A percentile compares a stretch with the other conserved stretches of the same genome.
Conservation (phyloP, 805 yeast species). For the Schwanniomyces polymorphus region DNA sequence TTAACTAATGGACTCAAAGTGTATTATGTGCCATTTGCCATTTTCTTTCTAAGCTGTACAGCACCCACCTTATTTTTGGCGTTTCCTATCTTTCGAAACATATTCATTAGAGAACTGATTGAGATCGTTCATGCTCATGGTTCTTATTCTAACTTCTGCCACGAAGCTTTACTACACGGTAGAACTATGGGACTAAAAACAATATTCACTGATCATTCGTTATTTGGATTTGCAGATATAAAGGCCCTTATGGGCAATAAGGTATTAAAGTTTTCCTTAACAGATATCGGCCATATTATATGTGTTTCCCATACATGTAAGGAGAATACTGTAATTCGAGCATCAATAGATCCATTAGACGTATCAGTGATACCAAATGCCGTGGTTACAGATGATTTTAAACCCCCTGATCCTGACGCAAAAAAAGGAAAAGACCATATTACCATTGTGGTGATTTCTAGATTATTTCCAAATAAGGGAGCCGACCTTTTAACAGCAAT, state of each 20-base stretch:
- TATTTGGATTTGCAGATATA: conserved; percentile 90
- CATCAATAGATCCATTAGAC: conserved; percentile 70
- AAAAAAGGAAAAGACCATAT: conserved; percentile 30
- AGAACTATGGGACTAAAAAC: conserved; percentile 90
- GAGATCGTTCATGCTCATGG: conserved; percentile 97
- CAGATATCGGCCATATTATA: conserved; percentile 89
- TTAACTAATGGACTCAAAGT: conserved; percentile 91
- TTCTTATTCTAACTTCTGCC: conserved; percentile 80
- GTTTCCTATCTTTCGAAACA: conserved; percentile 82
- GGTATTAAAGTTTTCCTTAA: conserved; percentile 74
- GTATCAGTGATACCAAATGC: conserved; percentile 97
- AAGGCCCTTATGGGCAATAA: conserved; percentile 86
- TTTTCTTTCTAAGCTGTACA: conserved; percentile 79
- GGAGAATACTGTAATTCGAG: conserved; percentile 90
- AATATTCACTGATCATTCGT: conserved; percentile 92
- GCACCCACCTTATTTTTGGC: conserved; percentile 88
- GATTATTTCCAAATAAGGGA: conserved; percentile 95
- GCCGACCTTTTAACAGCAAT: conserved; percentile 83
- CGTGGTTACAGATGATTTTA: conserved; percentile 78
- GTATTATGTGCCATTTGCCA: conserved; percentile 82
- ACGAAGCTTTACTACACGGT: conserved; percentile 90
- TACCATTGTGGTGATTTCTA: conserved; percentile 86
- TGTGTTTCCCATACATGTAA: conserved; percentile 96
- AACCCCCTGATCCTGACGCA: conserved; percentile 27
- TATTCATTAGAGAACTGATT: conserved; percentile 79